These are phyloP conservation scores for Pisolithus marmoratus DNA, from an alignment of 768 basidiomycete genomes.

Conservation along the genomic window DNA sequence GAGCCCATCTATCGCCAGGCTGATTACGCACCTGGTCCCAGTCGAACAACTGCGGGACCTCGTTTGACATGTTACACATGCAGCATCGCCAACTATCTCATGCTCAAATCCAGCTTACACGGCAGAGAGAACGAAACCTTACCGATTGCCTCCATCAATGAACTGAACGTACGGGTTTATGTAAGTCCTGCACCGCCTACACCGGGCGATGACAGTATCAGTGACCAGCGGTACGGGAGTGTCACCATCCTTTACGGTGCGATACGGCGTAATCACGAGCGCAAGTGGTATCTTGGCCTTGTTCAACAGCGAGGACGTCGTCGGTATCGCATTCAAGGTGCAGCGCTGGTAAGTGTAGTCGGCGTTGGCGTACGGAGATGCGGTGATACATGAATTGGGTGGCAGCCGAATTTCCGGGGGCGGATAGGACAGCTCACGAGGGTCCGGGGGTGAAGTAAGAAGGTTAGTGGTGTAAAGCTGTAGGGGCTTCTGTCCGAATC, in stretches of 20 bases:
- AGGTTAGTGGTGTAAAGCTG: conserved; percentile 86
- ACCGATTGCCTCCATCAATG: conserved; percentile 95
- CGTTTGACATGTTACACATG: conserved; percentile 98
- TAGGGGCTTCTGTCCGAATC: conserved; percentile 73
- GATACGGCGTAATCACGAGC: conserved; percentile 85
- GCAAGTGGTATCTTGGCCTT: conserved; percentile 91
- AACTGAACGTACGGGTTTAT: conserved; percentile 98
- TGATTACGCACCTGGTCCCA: conserved; percentile 95
- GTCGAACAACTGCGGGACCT: conserved; percentile 96
- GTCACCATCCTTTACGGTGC: conserved; percentile 78
- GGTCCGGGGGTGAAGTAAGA: conserved; percentile 89
- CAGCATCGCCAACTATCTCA: conserved; percentile 87
- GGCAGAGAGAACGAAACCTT: conserved; percentile 15
- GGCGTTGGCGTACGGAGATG: conserved; percentile 74
- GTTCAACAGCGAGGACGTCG: conserved; percentile 76
- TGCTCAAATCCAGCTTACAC: conserved; percentile 3
- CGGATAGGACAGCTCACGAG: conserved; percentile 69
- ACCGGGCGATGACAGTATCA: conserved; percentile 93
- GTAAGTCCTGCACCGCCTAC: conserved; percentile 92
- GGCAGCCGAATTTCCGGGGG: conserved; percentile 91
- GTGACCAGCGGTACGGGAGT: conserved; percentile 83
- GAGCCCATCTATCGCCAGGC: conserved; percentile 91
- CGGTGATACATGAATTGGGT: conserved; percentile 74
- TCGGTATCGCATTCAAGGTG: conserved; percentile 91
- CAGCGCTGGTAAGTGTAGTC: conserved; percentile 88